Percentiles rank a stretch among this genome's conserved stretches.
Evolutionary conservation across 257 asterid species (phyloP).

Genomic region (Gynochthodes officinalis): DNA sequence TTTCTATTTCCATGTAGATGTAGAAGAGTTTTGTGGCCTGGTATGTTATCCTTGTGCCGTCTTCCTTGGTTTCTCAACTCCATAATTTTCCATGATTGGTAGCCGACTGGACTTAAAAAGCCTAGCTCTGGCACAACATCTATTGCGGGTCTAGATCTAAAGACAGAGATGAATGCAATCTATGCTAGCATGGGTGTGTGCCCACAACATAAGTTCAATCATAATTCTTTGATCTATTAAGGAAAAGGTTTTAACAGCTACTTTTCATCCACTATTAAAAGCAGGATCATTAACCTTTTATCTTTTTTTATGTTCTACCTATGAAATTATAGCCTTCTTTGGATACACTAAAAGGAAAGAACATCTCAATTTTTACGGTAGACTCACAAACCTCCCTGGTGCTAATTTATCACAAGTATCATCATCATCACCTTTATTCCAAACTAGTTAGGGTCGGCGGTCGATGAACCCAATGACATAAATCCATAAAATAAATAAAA

Average conservation of each 20-base stretch:
- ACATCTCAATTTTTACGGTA: constrained; percentile 81
- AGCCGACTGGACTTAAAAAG: constrained; percentile 87
- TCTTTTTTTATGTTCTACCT: background rate
- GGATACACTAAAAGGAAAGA: constrained; percentile 80
- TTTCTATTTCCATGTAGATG: constrained; percentile 18
- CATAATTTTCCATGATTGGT: constrained; percentile 4
- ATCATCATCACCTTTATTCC: too few species aligned
- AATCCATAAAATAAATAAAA: too few species aligned
- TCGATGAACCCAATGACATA: too few species aligned
- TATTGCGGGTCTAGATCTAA: constrained; percentile 69
- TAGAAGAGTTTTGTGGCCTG: too few species aligned
- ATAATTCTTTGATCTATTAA: constrained; percentile 12
- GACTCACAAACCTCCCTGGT: constrained; percentile 88
- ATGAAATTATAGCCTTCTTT: constrained; percentile 54
- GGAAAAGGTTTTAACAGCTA: background rate
- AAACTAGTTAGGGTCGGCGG: too few species aligned
- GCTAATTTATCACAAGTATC: constrained; percentile 43
- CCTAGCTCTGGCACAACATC: constrained; percentile 82
- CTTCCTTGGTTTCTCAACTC: background rate
- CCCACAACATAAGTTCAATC: constrained; percentile 78
- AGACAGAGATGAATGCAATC: constrained; percentile 64
- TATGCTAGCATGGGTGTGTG: too few species aligned
- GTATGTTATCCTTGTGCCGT: background rate
- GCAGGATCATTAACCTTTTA: background rate
- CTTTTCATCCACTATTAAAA: background rate